These are phyloP conservation scores for Hyphodiscus sp. DNA, from an alignment of 2,329 filamentous ascomycete genomes.

Conservation along the genomic window DNA sequence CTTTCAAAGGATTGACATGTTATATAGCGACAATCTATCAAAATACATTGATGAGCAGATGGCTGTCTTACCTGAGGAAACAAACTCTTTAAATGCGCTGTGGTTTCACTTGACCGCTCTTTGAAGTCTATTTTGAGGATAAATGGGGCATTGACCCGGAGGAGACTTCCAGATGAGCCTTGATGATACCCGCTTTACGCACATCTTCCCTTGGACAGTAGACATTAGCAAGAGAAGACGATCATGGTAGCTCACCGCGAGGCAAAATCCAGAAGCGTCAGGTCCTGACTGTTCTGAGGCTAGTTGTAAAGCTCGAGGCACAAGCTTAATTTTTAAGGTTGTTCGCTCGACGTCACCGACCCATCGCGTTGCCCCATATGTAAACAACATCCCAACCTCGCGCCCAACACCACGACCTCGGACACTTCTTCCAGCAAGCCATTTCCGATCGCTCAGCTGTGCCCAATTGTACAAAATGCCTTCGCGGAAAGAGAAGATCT, in stretches of 20 bases:
- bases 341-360: not conserved
- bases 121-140: not conserved
- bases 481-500: conserved; percentile 1
- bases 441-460: too few relatives aligned
- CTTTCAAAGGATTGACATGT: conserved; percentile 20
- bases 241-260: too few relatives aligned
- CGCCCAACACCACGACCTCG: not conserved
- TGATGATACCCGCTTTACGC: not conserved
- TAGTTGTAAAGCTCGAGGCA: not conserved
- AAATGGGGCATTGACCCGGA: not conserved
- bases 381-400: not conserved
- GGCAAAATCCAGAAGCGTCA: not conserved
- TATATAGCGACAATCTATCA: conserved; percentile 25
- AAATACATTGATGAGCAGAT: conserved; percentile 9
- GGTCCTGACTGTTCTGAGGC: not conserved
- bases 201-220: not conserved
- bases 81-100: not conserved
- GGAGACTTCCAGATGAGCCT: not conserved
- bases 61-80: not conserved
- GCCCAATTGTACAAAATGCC: not conserved
- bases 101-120: not conserved
- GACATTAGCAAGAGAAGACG: too few relatives aligned
- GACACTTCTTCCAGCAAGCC: not conserved
- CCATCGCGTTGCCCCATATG: not conserved
- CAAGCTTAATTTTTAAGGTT: not conserved